Percentiles rank a stretch among this genome's conserved stretches.
Evolutionary conservation across 2,329 filamentous ascomycete genomes (phyloP).

Genomic region (Anisogramma anomala): DNA sequence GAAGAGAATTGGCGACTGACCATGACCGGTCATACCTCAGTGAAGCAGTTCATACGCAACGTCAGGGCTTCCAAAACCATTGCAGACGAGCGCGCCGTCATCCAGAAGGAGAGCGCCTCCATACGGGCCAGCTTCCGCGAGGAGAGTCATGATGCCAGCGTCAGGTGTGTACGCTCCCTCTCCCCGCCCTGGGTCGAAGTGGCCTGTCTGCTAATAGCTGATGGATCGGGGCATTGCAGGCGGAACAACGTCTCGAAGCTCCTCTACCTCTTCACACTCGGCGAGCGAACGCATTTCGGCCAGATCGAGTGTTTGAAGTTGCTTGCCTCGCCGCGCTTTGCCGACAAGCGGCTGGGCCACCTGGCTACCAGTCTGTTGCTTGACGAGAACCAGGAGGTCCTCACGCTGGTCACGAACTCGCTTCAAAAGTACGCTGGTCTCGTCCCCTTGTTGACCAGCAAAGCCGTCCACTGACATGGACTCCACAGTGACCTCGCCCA

Average conservation of each 20-base stretch:
- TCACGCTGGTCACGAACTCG: constrained; percentile 95
- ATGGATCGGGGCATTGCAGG: constrained; percentile 35
- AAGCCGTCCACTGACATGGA: constrained; percentile 23
- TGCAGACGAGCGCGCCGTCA: constrained; percentile 93
- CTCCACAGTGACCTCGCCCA: constrained; percentile 74
- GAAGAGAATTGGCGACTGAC: constrained; percentile 11
- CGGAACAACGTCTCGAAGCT: constrained; percentile 98
- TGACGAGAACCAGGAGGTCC: constrained; percentile 96
- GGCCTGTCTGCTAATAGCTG: not conserved
- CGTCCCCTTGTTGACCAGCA: not conserved
- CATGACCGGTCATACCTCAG: constrained; percentile 34
- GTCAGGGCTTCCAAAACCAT: constrained; percentile 98
- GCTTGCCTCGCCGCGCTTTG: constrained; percentile 89
- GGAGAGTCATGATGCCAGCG: constrained; percentile 82
- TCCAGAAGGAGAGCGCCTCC: constrained; percentile 96
- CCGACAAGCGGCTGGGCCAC: constrained; percentile 93
- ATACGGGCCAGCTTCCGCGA: constrained; percentile 97
- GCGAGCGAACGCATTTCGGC: constrained; percentile 94
- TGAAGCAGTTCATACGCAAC: constrained; percentile 99
- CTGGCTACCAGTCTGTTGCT: constrained; percentile 90
- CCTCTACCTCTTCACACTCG: constrained; percentile 93
- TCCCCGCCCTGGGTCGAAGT: not conserved
- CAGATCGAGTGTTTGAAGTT: constrained; percentile 99
- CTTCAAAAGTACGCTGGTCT: constrained; percentile 67
- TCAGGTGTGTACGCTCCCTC: constrained; percentile 51